These are phyloP conservation scores for Penicillium sp. DNA, from an alignment of 2,329 filamentous ascomycete species.

Conservation along the genomic window DNA sequence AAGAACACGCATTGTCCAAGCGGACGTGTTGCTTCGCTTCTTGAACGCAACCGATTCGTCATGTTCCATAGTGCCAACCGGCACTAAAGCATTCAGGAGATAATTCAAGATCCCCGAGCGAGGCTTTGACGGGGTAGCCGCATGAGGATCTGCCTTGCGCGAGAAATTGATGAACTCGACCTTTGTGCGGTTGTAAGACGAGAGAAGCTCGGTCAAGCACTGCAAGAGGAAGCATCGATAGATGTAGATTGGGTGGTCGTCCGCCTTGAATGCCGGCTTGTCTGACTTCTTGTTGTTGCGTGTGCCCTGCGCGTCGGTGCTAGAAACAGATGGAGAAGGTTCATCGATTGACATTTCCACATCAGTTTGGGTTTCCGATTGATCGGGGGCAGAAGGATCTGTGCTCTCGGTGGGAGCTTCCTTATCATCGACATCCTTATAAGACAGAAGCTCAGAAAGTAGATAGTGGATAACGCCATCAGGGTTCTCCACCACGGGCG, in stretches of 20 bases:
- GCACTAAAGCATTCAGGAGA: slow-evolving; percentile 69
- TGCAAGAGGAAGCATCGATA: slow-evolving; percentile 93
- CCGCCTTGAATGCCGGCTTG: slow-evolving; percentile 74
- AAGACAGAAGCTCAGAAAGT: slow-evolving; percentile 81
- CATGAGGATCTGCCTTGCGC: slow-evolving; percentile 72
- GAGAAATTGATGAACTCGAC: slow-evolving; percentile 99
- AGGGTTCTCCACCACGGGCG: slow-evolving; percentile 78
- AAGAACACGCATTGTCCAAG: slow-evolving; percentile 75
- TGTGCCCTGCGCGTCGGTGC: slow-evolving; percentile 21
- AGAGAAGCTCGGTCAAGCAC: slow-evolving; percentile 79
- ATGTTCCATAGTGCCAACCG: slow-evolving; percentile 57
- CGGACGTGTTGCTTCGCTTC: slow-evolving; percentile 76
- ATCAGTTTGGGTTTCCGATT: slow-evolving; percentile 35
- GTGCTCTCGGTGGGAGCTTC: slow-evolving; percentile 42
- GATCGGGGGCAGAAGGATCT: too few relatives aligned
- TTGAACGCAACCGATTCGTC: slow-evolving; percentile 69
- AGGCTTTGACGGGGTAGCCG: slow-evolving; percentile 84
- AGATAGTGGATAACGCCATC: slow-evolving; percentile 94
- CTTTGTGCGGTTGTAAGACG: slow-evolving; percentile 89
- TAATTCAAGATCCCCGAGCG: slow-evolving; percentile 90
- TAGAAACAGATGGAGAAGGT: slow-evolving; percentile 28
- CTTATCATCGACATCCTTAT: slow-evolving; percentile 84
- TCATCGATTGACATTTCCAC: slow-evolving; percentile 44
- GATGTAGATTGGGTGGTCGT: slow-evolving; percentile 90
- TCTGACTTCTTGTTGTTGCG: slow-evolving; percentile 51